A percentile compares a stretch with the other conserved stretches of the same genome.
These are phyloP conservation scores for Didymella sp. DNA, from an alignment of 2,329 filamentous ascomycete genomes.

Conservation along the genomic window DNA sequence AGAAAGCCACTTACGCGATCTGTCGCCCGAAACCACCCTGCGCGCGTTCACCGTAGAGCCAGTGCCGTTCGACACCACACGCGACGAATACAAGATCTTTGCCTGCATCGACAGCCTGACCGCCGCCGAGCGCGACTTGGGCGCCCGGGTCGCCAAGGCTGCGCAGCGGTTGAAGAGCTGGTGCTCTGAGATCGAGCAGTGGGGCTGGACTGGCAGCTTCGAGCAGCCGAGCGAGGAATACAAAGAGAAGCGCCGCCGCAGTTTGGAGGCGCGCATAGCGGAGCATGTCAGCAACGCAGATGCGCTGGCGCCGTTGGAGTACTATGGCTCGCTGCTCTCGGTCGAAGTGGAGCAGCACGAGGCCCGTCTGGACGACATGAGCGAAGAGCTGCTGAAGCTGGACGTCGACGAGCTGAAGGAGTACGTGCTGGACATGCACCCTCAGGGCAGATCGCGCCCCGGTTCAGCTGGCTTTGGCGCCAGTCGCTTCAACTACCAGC, in stretches of 20 bases:
- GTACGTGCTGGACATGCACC: slow-evolving; percentile 83
- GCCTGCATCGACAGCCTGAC: slow-evolving; percentile 69
- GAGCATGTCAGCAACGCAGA: slow-evolving; percentile 40
- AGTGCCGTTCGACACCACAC: slow-evolving; percentile 52
- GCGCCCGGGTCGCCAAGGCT: slow-evolving; percentile 71
- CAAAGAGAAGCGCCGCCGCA: slow-evolving; percentile 38
- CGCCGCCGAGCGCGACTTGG: slow-evolving; percentile 72
- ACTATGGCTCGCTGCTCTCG: slow-evolving; percentile 74
- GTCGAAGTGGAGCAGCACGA: slow-evolving; percentile 73
- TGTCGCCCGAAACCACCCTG: slow-evolving; percentile 53
- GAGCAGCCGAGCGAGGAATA: slow-evolving; percentile 48
- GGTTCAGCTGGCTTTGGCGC: slow-evolving; percentile 50
- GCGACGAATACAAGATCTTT: slow-evolving; percentile 51
- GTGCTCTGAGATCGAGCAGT: slow-evolving; percentile 73
- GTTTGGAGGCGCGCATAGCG: slow-evolving; percentile 41
- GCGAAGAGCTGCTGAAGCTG: slow-evolving; percentile 70
- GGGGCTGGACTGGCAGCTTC: slow-evolving; percentile 64
- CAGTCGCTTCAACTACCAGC: slow-evolving; percentile 61
- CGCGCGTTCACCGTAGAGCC: slow-evolving; percentile 54
- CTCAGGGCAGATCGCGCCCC: slow-evolving; percentile 55
- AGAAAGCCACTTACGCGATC: slow-evolving; percentile 44
- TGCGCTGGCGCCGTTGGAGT: slow-evolving; percentile 51
- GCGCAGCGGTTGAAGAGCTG: slow-evolving; percentile 76
- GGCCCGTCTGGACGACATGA: slow-evolving; percentile 75
- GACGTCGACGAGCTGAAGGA: slow-evolving; percentile 88